phyloP scores from a whole-genome alignment of 2,329 filamentous ascomycete species.

The Pseudopyricularia javanii region DNA sequence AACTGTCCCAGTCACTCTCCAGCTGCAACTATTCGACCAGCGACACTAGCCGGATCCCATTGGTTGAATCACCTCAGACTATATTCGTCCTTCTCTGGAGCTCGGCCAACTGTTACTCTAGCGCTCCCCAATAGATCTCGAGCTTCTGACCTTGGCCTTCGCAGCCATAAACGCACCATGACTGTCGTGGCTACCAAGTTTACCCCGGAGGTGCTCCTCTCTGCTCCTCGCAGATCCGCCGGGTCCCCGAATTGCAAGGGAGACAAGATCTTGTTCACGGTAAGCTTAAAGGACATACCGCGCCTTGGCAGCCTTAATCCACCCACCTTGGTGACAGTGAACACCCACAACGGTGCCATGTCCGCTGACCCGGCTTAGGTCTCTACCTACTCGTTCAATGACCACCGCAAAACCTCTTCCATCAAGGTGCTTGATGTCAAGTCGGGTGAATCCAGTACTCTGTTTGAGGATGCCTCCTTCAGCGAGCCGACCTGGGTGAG shows the following conservation, averaged over 20 bases:
- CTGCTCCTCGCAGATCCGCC: constrained; percentile 59
- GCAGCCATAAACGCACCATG: constrained; percentile 33
- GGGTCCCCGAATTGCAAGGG: constrained; percentile 59
- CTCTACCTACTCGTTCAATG: constrained; percentile 69
- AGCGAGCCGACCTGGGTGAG: constrained; percentile 69
- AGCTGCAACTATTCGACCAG: neutral
- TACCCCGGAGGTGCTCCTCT: constrained; percentile 65
- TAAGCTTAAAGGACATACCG: constrained; percentile 15
- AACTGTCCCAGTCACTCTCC: neutral
- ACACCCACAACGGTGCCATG: neutral
- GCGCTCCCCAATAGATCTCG: neutral
- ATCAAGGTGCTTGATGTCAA: constrained; percentile 58
- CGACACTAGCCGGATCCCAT: neutral
- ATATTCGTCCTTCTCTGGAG: neutral
- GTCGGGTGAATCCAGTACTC: constrained; percentile 49
- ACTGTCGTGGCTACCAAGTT: constrained; percentile 59
- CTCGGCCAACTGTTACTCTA: neutral
- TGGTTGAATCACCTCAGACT: neutral
- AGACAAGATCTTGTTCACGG: constrained; percentile 52
- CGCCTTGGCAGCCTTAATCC: neutral
- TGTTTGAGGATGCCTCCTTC: constrained; percentile 53
- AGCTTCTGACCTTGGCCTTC: neutral
- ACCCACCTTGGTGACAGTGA: neutral
- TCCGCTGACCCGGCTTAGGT: constrained; percentile 24
- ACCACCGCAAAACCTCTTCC: constrained; percentile 56